Evolutionary conservation across 2,329 filamentous ascomycete genomes (phyloP).

Genomic region (Aphanoascus verrucosus): DNA sequence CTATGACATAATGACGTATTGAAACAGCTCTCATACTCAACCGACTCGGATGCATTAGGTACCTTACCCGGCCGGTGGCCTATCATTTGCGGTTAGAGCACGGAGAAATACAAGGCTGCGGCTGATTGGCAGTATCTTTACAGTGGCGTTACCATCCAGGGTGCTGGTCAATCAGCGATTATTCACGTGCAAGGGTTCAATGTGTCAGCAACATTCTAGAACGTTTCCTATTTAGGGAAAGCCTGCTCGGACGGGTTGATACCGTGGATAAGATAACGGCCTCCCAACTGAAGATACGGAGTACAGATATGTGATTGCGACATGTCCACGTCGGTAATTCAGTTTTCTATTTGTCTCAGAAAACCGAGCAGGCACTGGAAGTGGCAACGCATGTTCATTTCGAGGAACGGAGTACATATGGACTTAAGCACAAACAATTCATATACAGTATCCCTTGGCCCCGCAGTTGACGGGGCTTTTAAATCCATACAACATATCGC

Average conservation of each 20-base stretch:
- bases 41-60: background rate
- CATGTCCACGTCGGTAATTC: too few relatives aligned
- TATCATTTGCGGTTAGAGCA: background rate
- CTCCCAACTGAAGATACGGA: too few relatives aligned
- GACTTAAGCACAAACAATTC: too few relatives aligned
- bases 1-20: slow-evolving; percentile 5
- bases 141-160: background rate
- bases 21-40: background rate
- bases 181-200: background rate
- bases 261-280: background rate
- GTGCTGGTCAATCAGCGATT: background rate
- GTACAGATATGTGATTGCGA: too few relatives aligned
- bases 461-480: too few relatives aligned
- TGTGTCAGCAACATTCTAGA: slow-evolving; percentile 6
- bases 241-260: background rate
- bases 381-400: too few relatives aligned
- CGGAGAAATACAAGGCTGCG: background rate
- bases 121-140: slow-evolving; percentile 9
- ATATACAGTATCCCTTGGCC: too few relatives aligned
- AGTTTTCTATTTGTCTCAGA: too few relatives aligned
- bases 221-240: background rate
- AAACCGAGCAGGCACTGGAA: too few relatives aligned
- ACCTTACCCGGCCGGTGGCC: background rate
- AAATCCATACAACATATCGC: too few relatives aligned
- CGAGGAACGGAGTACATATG: too few relatives aligned